These are phyloP conservation scores for Paracorniculantispora psalliotae DNA, from an alignment of 2,329 filamentous ascomycete genomes.

Conservation along the genomic window DNA sequence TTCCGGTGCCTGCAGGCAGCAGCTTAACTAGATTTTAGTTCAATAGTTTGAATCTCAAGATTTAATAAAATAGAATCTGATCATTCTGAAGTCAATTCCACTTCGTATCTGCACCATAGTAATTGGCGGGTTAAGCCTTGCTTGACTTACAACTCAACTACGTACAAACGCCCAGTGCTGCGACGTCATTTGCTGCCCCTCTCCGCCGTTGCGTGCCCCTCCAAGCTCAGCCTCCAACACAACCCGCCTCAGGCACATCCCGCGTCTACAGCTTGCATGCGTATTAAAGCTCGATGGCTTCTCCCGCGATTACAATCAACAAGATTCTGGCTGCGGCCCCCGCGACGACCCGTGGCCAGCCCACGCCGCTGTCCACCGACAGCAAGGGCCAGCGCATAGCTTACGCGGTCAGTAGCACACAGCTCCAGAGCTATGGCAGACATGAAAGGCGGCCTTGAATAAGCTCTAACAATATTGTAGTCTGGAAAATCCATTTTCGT, in stretches of 20 bases:
- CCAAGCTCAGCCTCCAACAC: conserved; percentile 5
- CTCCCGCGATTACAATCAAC: conserved; percentile 50
- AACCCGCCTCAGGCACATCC: neutral
- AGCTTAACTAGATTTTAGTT: neutral
- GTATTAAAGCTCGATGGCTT: conserved; percentile 23
- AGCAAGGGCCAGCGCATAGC: conserved; percentile 86
- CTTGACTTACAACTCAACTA: neutral
- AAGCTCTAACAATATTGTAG: conserved; percentile 37
- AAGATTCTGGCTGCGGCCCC: conserved; percentile 82
- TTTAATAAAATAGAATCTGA: neutral
- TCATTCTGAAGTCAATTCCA: neutral
- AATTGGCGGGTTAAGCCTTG: neutral
- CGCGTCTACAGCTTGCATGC: neutral
- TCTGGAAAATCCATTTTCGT: conserved; percentile 96
- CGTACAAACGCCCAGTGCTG: neutral
- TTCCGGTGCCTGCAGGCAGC: conserved; percentile 2
- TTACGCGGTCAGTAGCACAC: conserved; percentile 66
- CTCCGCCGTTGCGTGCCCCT: conserved; percentile 5
- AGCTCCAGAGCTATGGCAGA: neutral
- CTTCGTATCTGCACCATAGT: neutral
- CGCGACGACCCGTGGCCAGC: conserved; percentile 75
- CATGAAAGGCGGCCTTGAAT: neutral
- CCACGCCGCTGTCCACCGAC: conserved; percentile 84
- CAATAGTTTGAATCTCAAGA: neutral
- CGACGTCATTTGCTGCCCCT: conserved; percentile 12